Evolutionary conservation across 148 eudicot species (phyloP).

Genomic region (Rhododendron simsii): DNA sequence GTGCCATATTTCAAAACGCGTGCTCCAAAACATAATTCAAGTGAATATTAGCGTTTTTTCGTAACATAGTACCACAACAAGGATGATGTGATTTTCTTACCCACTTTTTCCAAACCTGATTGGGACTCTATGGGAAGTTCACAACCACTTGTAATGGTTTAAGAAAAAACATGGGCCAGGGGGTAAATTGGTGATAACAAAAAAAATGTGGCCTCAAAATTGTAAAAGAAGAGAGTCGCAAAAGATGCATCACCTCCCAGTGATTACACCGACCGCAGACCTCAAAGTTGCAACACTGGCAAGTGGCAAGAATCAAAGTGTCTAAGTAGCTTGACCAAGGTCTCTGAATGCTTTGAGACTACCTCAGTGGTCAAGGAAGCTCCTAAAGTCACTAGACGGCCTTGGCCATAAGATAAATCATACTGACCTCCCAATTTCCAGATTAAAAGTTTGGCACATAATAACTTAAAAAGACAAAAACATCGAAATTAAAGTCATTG

Average conservation of each 20-base stretch:
- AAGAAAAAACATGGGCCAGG: background rate
- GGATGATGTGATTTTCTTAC: background rate
- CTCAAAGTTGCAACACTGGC: background rate
- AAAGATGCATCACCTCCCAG: background rate
- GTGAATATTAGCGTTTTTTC: background rate
- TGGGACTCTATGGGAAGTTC: background rate
- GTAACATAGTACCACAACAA: background rate
- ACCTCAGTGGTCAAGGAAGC: background rate
- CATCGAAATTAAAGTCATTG: background rate
- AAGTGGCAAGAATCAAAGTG: background rate
- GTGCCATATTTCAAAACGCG: background rate
- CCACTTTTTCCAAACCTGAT: background rate
- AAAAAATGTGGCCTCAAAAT: background rate
- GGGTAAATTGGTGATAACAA: background rate
- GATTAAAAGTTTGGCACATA: background rate
- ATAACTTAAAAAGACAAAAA: background rate
- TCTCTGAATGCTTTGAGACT: background rate
- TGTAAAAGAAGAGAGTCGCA: background rate
- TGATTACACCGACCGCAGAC: background rate
- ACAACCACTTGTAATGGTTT: background rate
- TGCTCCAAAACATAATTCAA: background rate
- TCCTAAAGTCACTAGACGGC: background rate
- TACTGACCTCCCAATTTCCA: background rate
- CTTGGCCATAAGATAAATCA: background rate
- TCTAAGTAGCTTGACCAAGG: background rate